Percentiles rank a stretch among this genome's conserved stretches.
phyloP scores from a whole-genome alignment of 371 early-diverging fungal genomes.

The Mucor piriformis region DNA sequence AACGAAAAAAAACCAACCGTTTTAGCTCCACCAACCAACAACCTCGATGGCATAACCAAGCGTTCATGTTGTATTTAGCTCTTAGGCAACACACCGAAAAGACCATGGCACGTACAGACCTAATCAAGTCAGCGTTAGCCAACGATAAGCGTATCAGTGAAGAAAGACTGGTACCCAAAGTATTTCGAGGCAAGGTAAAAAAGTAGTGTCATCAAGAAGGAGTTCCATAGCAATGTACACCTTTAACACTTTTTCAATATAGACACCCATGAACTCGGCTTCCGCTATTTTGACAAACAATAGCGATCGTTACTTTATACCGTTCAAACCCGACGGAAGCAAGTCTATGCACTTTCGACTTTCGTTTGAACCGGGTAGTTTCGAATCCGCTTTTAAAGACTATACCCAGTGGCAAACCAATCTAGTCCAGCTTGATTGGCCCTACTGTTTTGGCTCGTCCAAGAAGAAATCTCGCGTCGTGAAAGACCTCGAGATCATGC shows the following conservation, averaged over 20 bases:
- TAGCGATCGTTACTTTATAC: constrained; percentile 76
- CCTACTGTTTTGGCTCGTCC: constrained; percentile 68
- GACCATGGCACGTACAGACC: constrained; percentile 67
- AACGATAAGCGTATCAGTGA: constrained; percentile 73
- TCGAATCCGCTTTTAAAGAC: constrained; percentile 69
- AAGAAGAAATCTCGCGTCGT: constrained; percentile 21
- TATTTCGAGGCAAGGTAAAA: constrained; percentile 80
- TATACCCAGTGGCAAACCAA: constrained; percentile 77
- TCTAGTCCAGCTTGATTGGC: constrained; percentile 76
- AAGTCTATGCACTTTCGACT: constrained; percentile 72
- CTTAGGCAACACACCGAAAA: constrained; percentile 68
- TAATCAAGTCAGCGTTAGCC: constrained; percentile 73
- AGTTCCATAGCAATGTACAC: background rate
- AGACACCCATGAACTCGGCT: constrained; percentile 86
- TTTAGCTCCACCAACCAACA: constrained; percentile 11
- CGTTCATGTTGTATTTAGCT: constrained; percentile 79
- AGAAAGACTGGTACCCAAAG: constrained; percentile 71
- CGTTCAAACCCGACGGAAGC: constrained; percentile 71
- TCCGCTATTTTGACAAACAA: constrained; percentile 82
- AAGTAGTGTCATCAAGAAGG: too few relatives aligned
- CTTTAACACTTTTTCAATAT: background rate
- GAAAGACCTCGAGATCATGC: constrained; percentile 7
- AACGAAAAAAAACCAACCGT: constrained; percentile 6
- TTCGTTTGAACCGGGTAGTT: constrained; percentile 77
- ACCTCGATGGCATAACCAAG: constrained; percentile 89